These are phyloP conservation scores for Fusarium pininemorale DNA, from an alignment of 2,329 filamentous ascomycete genomes.

Conservation along the genomic window DNA sequence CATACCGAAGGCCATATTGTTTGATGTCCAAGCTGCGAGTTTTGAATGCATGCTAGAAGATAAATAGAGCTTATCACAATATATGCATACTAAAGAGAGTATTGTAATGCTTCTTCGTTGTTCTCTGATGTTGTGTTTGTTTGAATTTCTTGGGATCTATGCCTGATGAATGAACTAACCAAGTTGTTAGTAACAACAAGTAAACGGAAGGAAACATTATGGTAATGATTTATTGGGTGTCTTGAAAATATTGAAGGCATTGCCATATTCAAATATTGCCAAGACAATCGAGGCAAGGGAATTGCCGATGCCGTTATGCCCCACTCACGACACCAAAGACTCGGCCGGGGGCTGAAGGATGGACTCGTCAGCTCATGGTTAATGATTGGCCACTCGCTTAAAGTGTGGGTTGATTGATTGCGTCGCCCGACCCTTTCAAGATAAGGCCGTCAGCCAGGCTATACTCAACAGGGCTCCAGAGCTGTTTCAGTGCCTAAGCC, in stretches of 20 bases:
- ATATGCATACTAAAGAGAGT: neutral
- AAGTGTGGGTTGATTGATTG: constrained; percentile 33
- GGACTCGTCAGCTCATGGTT: constrained; percentile 49
- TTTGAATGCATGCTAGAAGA: neutral
- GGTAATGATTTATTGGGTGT: neutral
- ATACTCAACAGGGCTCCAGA: constrained; percentile 8
- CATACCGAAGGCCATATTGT: neutral
- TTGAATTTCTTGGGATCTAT: constrained; percentile 16
- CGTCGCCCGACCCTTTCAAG: constrained; percentile 24
- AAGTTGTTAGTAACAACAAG: neutral
- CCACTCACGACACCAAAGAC: constrained; percentile 18
- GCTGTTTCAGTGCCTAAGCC: constrained; percentile 15
- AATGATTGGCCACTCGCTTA: constrained; percentile 41
- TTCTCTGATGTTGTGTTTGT: neutral
- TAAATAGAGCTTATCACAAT: constrained; percentile 10
- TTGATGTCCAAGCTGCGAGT: neutral
- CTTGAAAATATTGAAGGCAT: neutral
- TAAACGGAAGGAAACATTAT: neutral
- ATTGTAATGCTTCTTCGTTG: neutral
- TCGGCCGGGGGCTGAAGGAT: constrained; percentile 29
- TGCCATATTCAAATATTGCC: constrained; percentile 4
- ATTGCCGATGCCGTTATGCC: constrained; percentile 30
- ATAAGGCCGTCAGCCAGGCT: constrained; percentile 12
- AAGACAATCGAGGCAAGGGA: constrained; percentile 22
- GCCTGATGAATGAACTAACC: neutral